Evolutionary conservation across 1,284 basidiomycete genomes (phyloP).

Genomic region (Rhodotorula sp.): DNA sequence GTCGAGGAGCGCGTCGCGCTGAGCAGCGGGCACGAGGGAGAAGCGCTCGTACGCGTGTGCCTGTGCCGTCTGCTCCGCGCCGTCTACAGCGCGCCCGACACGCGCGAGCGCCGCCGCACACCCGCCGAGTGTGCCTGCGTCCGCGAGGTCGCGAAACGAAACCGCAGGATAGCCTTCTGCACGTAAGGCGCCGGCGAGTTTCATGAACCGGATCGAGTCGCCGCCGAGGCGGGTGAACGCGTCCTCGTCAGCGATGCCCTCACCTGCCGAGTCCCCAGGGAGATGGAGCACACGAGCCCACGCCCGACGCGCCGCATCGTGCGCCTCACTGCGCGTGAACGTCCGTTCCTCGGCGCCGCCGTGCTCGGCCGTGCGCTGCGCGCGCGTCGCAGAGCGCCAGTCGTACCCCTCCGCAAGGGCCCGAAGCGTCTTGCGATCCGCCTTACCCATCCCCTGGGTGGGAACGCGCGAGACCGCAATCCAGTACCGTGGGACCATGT

Average conservation of each 20-base stretch:
- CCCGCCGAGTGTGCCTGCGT: slow-evolving; percentile 25
- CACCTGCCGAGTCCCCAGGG: not conserved
- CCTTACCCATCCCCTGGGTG: slow-evolving; percentile 43
- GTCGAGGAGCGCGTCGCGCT: slow-evolving; percentile 2
- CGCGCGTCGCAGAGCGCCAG: slow-evolving; percentile 13
- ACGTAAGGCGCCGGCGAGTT: slow-evolving; percentile 33
- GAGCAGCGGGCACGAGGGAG: slow-evolving; percentile 10
- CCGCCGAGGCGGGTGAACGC: slow-evolving; percentile 43
- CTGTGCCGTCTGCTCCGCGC: not conserved
- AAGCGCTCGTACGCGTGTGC: slow-evolving; percentile 10
- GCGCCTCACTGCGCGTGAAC: slow-evolving; percentile 9
- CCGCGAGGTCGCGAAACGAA: slow-evolving; percentile 32
- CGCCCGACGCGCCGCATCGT: slow-evolving; percentile 28
- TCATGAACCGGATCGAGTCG: slow-evolving; percentile 45
- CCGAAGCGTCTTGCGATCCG: slow-evolving; percentile 39
- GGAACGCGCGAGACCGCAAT: slow-evolving; percentile 40
- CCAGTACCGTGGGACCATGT: slow-evolving; percentile 45
- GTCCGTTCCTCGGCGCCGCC: not conserved
- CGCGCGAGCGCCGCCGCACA: slow-evolving; percentile 29
- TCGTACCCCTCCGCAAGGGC: slow-evolving; percentile 22
- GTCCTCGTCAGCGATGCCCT: slow-evolving; percentile 34
- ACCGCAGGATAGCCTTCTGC: slow-evolving; percentile 17
- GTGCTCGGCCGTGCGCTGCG: not conserved
- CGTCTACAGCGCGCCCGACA: not conserved
- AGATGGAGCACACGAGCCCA: slow-evolving; percentile 37